Base-by-base conservation (phyloP, 768 basidiomycete genomes). In the Pisolithus orientalis region DNA sequence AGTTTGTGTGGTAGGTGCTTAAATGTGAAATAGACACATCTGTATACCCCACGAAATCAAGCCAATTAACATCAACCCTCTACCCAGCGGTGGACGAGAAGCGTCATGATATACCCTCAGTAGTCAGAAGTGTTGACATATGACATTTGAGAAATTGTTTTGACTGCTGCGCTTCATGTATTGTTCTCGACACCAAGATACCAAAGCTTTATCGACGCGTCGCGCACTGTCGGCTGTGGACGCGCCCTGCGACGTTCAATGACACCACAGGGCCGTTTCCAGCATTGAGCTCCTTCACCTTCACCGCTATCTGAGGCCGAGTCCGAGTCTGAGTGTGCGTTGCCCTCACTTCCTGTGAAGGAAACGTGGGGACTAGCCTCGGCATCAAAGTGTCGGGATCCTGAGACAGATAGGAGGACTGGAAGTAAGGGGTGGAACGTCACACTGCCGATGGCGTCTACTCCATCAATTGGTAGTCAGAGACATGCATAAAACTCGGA, bases 361-460 rank as follows among this genome's bases (percentile, higher is more conserved):
- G 5, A 40, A 39, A 0, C 25, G 10, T 16, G 2, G 5, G 5
- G 14, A 16, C 1, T 38, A 9, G 28, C 50, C 16, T 46, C 31
- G 2, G 50, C 51, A 14, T 72, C 67, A 59, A 88, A 88, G 64
- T 87, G 81, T n/a, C 91, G 71, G 6, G 92, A 91, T 2, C 92
- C 92, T 0, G 90, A 85, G 1, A 77, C 76, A 0, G 88, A 84
- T 17, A 89, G 63, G 3, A 92, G 58, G 3, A 72, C 47, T 0
- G 90, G 70, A 9, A 72, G 70, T 27, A 77, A 65, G 0, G 90
- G 90, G 57, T 93, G 85, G 59, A 94, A 88, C 1, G 78, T 67
- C 1, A 87, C 82, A 1, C 84, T 83, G 1, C 88, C 84, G 7
- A 93, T 67, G 3, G 85, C 78, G 63, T 93, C 91, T 93, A 47